Base-by-base conservation (phyloP, 345 rosid species). In the Dipteronia dyeriana region DNA sequence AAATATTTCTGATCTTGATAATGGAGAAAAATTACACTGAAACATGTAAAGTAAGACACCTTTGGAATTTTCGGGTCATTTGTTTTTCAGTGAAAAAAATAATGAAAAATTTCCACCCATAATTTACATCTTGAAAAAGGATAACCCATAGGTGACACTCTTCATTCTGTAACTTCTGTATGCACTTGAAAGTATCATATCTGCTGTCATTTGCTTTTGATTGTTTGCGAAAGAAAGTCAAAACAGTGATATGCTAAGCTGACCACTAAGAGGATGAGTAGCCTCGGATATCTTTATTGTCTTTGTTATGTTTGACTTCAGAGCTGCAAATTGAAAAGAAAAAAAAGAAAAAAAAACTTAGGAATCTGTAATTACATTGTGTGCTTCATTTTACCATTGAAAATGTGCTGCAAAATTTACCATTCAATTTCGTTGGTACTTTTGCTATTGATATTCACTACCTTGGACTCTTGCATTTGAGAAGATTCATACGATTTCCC, bases 401-500 rank as follows among this genome's bases (percentile, higher is more conserved):
- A 49, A 22, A 57, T 53, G 69, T 10, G 25, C 61, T 54, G 62
- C 51, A 26, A 9, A 51, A 34, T 73, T 74, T 84, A 90, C 94
- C 91, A 57, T 84, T 25, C 63, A 22, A 62, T 69, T 63, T 76
- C 38, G 59, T 76, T 76, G 22, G 71, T 39, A n/a, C 73, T 79
- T 51, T 64, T 47, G 78, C 72, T 67, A 41, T 66, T 16, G 65
- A 12, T 73, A 66, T 70, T 22, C 59, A 43, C 66, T 47, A 71
- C 81, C 64, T 82, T 31, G 9, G 82, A 70, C 39, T 66, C 80
- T 51, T 74, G 81, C 23, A 20, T 66, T 78, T 74, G 80, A 59
- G 78, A 60, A n/a, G 84, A 68, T 25, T 20, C 73, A 9, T 71
- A 79, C 22, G 92, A 81, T 78, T 84, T 84, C 49, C 85, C 88